phyloP scores from a whole-genome alignment of 345 rosid genomes.

The Sisymbrium irio region DNA sequence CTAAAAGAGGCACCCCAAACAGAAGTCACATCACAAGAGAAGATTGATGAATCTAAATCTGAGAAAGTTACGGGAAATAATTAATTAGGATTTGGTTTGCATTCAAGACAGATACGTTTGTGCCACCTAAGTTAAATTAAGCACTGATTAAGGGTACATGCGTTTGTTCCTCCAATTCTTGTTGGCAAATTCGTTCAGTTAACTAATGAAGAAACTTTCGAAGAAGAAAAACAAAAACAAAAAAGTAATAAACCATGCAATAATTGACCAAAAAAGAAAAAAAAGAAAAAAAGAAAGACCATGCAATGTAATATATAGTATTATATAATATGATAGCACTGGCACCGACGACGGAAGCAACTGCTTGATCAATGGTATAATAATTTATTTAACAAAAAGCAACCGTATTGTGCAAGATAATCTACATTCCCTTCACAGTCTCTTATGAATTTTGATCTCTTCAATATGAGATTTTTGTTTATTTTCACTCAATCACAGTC shows the following conservation, averaged over 20 bases:
- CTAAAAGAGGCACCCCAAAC: background rate
- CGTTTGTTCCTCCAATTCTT: slow-evolving; percentile 3
- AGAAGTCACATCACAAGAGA: slow-evolving; percentile 1
- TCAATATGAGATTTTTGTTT: background rate
- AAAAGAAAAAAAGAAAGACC: background rate
- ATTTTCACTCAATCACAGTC: slow-evolving; percentile 12
- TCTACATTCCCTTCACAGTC: slow-evolving; percentile 16
- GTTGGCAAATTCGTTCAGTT: background rate
- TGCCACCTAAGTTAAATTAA: background rate
- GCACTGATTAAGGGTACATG: background rate
- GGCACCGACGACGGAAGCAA: slow-evolving; percentile 26
- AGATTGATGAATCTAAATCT: background rate
- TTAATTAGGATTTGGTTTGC: background rate
- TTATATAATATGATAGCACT: slow-evolving; percentile 10
- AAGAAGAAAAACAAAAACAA: background rate
- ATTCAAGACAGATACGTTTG: background rate
- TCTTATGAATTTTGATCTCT: background rate
- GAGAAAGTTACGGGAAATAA: background rate
- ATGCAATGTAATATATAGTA: slow-evolving; percentile 4
- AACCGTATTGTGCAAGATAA: slow-evolving; percentile 26
- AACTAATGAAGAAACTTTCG: background rate
- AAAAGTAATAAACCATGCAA: background rate
- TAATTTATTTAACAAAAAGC: slow-evolving; percentile 6
- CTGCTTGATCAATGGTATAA: background rate
- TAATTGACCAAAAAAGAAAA: background rate